Percentiles rank a stretch among this genome's conserved stretches.
Evolutionary conservation across 129 eudicot species (phyloP).

Genomic region (Lactuca saligna): DNA sequence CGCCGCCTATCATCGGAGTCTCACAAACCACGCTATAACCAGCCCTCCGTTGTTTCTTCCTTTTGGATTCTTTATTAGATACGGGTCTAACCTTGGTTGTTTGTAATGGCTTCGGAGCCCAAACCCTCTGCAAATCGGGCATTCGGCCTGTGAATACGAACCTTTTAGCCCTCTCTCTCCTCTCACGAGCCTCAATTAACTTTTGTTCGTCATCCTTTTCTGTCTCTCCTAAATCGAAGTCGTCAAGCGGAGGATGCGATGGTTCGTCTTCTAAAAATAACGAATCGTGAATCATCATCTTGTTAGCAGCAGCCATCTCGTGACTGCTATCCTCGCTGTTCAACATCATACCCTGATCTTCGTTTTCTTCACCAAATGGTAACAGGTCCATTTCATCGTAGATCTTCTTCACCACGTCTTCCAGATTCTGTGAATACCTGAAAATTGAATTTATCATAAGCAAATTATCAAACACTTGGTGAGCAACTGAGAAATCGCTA

Average conservation of each 20-base stretch:
- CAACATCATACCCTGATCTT: conserved; percentile 51
- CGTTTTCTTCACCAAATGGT: conserved; percentile 81
- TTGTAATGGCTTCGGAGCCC: conserved; percentile 89
- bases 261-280: conserved; percentile 58
- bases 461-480: neutral
- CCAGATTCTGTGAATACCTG: conserved; percentile 70
- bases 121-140: conserved; percentile 86
- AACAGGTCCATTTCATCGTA: conserved; percentile 78
- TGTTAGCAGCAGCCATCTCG: conserved; percentile 32
- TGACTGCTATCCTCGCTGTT: conserved; percentile 94
- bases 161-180: conserved; percentile 73
- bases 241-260: conserved; percentile 45
- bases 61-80: conserved; percentile 37
- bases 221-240: conserved; percentile 12
- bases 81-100: conserved; percentile 35
- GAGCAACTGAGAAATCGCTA: neutral
- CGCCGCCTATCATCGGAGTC: conserved; percentile 58
- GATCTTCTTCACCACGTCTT: conserved; percentile 61
- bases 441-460: conserved; percentile 8
- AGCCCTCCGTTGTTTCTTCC: conserved; percentile 45
- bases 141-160: conserved; percentile 61
- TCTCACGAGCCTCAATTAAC: conserved; percentile 72
- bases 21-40: conserved; percentile 69
- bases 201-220: conserved; percentile 47
- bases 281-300: conserved; percentile 30